Conservation (phyloP, 176 grass and related monocot species). For the Elaeis guineensis region DNA sequence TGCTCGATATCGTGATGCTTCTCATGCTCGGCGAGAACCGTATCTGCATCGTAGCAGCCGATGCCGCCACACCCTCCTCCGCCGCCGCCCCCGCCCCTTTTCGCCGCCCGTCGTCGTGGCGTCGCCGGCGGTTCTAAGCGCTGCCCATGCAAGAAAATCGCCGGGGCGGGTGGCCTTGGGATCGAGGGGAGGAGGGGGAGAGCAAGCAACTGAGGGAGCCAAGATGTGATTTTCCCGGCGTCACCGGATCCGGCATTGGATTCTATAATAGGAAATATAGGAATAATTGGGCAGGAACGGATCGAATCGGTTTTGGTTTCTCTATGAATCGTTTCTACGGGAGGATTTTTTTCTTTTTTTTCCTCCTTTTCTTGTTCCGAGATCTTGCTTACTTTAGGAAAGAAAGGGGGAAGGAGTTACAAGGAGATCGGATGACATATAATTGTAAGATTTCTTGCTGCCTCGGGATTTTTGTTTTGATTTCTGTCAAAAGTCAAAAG, state of each 20-base stretch:
- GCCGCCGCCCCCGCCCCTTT: neutral
- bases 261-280: neutral
- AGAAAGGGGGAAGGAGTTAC: too few species aligned
- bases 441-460: too few species aligned
- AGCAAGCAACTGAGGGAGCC: neutral
- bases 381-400: too few species aligned
- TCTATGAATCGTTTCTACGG: too few species aligned
- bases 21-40: constrained; percentile 96
- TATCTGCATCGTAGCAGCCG: constrained; percentile 91
- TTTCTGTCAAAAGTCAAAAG: too few species aligned
- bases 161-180: neutral
- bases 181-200: neutral
- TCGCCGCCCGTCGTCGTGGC: constrained; percentile 8
- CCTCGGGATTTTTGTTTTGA: too few species aligned
- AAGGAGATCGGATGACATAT: too few species aligned
- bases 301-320: neutral
- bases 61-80: constrained; percentile 7
- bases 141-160: neutral
- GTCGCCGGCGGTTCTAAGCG: neutral
- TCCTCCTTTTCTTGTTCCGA: too few species aligned
- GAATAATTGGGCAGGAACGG: neutral
- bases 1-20: constrained; percentile 97
- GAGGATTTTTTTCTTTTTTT: too few species aligned
- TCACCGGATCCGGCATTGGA: neutral
- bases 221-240: neutral